Conservation (phyloP, 2,329 filamentous ascomycete species). For the Calonectria ilicicola region DNA sequence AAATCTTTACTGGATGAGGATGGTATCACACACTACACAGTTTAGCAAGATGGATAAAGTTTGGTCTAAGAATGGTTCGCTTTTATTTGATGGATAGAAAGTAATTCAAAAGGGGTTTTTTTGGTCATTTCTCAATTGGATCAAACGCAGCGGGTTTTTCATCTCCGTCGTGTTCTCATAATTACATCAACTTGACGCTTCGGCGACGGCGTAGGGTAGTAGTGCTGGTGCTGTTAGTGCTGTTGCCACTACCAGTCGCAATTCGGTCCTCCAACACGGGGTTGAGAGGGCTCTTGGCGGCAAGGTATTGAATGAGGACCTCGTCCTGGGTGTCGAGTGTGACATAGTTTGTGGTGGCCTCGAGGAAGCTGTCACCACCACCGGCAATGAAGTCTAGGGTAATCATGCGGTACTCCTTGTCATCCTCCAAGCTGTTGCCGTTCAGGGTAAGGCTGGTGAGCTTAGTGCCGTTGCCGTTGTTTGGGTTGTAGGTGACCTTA, state of each 20-base stretch:
- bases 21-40: conserved; percentile 5
- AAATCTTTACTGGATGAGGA: conserved; percentile 20
- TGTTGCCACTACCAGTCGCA: conserved; percentile 19
- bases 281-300: conserved; percentile 60
- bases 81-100: background rate
- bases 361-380: conserved; percentile 73
- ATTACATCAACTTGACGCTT: background rate
- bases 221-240: conserved; percentile 7
- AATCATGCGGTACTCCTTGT: conserved; percentile 65
- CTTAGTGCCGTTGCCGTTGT: conserved; percentile 59
- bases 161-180: background rate
- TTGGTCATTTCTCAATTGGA: background rate
- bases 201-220: conserved; percentile 17
- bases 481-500: conserved; percentile 67
- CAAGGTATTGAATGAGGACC: conserved; percentile 64
- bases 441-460: conserved; percentile 66
- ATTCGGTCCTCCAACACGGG: conserved; percentile 59
- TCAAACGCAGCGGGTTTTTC: background rate
- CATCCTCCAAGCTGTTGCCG: conserved; percentile 59
- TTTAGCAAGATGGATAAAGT: background rate
- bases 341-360: conserved; percentile 51
- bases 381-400: conserved; percentile 73
- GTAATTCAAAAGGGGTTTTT: background rate
- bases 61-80: background rate
- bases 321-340: conserved; percentile 66